Evolutionary conservation across 2,329 filamentous ascomycete species (phyloP).

Genomic region (Diaporthe vaccinii): DNA sequence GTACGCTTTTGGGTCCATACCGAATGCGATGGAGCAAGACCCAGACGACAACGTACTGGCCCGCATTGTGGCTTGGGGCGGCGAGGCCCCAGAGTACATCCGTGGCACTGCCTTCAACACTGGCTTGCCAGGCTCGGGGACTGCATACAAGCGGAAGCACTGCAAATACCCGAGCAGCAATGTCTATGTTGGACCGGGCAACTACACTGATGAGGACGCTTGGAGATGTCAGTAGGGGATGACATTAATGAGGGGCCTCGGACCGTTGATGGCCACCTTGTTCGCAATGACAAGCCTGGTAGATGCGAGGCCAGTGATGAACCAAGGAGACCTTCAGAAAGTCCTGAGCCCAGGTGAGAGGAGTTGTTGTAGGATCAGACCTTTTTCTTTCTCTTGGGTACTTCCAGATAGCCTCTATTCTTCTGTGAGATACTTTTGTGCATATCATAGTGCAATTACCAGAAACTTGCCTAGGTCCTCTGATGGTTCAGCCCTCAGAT

Average conservation of each 20-base stretch:
- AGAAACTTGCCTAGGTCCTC: no score
- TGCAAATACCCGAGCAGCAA: slow-evolving; percentile 40
- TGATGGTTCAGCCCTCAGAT: no score
- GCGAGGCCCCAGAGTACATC: slow-evolving; percentile 55
- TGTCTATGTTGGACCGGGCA: slow-evolving; percentile 37
- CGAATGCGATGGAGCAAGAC: slow-evolving; percentile 43
- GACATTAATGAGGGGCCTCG: background rate
- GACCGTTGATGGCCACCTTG: background rate
- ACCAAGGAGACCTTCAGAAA: no score
- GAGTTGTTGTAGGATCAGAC: no score
- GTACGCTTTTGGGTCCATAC: slow-evolving; percentile 31
- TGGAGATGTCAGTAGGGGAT: background rate
- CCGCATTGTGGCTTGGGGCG: slow-evolving; percentile 60
- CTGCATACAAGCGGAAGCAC: slow-evolving; percentile 39
- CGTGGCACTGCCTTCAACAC: background rate
- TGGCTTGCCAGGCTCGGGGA: slow-evolving; percentile 6
- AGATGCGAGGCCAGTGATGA: no score
- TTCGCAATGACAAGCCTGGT: background rate
- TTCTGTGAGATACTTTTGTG: no score
- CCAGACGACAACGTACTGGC: slow-evolving; percentile 58
- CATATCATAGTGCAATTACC: no score
- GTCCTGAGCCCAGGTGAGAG: no score
- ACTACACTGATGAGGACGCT: slow-evolving; percentile 33
- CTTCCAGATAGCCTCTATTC: no score
- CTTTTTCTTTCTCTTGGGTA: no score